Evolutionary conservation across 805 yeast species (phyloP), one percentile per base, ranked within the genome.

Genomic region (Saccharomycopsis malanga): DNA sequence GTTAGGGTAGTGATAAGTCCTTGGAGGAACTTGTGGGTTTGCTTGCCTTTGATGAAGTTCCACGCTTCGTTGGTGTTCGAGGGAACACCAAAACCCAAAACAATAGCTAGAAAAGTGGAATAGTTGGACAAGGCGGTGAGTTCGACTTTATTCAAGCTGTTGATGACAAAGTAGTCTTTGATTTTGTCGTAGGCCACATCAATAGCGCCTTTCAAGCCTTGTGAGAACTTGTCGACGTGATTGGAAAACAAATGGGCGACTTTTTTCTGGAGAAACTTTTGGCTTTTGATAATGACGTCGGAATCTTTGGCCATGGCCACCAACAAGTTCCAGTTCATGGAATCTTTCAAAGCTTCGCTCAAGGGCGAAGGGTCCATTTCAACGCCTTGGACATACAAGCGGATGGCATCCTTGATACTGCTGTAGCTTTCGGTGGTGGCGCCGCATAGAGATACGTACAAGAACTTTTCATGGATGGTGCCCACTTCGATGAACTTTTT

Each of bases 271-370:
- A 83, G 69, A 0, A 24, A 82, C 79, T 39, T 45, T 21, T 42
- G 45, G 18, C 80, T 71, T 24, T 93, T 89, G 0, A 85, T 78
- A 35, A 82, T 74, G 1, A 80, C 73, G 20, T 66, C 64, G 20
- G 70, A 74, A 52, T 81, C 88, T 4, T 73, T 62, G 2, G 74
- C 62, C 39, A 85, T 65, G 2, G 69, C 66, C 7, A 55, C 53
- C 36, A 71, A 70, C 21, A 77, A 66, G 0, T 61, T 66, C 4
- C 59, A 42, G 48, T 74, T 72, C 3, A 47, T n/a, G n/a, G 20
- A 17, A 23, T 35, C 17, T 20, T 18, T 34, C 6, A 44, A 3
- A 17, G 29, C 30, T 27, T 27, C 17, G 23, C 21, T 32, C 30
- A 29, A 9, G 24, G 24, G n/a, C 24, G 34, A 17, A 39, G 43